These are phyloP conservation scores for Fomitopsis betulina DNA, from an alignment of 1,284 basidiomycete species.

Conservation along the genomic window DNA sequence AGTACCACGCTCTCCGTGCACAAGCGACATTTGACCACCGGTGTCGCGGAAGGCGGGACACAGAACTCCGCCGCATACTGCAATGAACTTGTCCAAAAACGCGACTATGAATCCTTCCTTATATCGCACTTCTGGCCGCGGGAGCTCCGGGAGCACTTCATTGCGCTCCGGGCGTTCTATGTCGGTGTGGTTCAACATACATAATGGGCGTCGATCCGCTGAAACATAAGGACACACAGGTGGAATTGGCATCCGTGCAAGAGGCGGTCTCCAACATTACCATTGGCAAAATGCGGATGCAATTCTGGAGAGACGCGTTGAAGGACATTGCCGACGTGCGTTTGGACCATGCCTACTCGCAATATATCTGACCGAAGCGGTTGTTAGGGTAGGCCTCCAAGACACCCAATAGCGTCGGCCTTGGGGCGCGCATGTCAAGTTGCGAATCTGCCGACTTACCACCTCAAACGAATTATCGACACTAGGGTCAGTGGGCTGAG, in stretches of 20 bases:
- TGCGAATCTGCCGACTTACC: conserved; percentile 61
- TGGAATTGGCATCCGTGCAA: conserved; percentile 80
- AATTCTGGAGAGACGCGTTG: conserved; percentile 90
- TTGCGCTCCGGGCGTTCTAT: conserved; percentile 85
- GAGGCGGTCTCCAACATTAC: conserved; percentile 76
- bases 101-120: conserved; percentile 82
- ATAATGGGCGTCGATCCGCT: background rate
- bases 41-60: conserved; percentile 19
- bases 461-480: conserved; percentile 83
- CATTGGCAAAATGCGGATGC: conserved; percentile 85
- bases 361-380: conserved; percentile 13
- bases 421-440: conserved; percentile 55
- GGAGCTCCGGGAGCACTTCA: conserved; percentile 62
- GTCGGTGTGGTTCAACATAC: conserved; percentile 44
- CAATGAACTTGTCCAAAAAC: conserved; percentile 61
- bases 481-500: conserved; percentile 57
- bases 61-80: conserved; percentile 57
- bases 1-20: background rate
- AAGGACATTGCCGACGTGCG: conserved; percentile 67
- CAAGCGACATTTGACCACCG: background rate
- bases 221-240: conserved; percentile 36
- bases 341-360: conserved; percentile 10
- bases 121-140: conserved; percentile 75
- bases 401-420: conserved; percentile 81
- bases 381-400: conserved; percentile 65